Evolutionary conservation across 176 grass and related monocot species (phyloP).

Genomic region (Zoysia pacifica): DNA sequence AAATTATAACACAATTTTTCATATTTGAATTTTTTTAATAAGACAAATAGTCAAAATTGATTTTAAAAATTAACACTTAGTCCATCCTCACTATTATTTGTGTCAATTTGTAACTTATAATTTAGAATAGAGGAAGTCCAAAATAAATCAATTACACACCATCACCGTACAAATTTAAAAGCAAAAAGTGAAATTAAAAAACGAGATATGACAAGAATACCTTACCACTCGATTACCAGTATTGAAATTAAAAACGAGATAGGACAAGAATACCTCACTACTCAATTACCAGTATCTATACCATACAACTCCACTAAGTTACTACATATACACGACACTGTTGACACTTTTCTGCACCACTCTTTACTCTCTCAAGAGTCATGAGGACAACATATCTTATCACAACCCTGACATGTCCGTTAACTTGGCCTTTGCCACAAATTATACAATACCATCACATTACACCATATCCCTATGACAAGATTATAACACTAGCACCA

Average conservation of each 20-base stretch:
- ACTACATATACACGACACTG: conserved; percentile 16
- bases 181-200: background rate
- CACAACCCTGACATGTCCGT: conserved; percentile 40
- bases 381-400: background rate
- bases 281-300: background rate
- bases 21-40: no score
- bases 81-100: no score
- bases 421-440: conserved; percentile 53
- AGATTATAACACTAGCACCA: conserved; percentile 1
- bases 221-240: background rate
- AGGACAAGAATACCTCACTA: background rate
- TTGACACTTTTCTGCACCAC: background rate
- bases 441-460: conserved; percentile 28
- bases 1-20: no score
- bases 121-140: background rate
- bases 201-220: background rate
- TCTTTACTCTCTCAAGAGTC: background rate
- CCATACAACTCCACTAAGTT: conserved; percentile 12
- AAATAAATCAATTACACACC: conserved; percentile 22
- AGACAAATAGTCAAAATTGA: no score
- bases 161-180: conserved; percentile 24
- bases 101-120: no score
- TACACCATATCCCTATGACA: conserved; percentile 26
- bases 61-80: no score
- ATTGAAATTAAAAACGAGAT: background rate